Evolutionary conservation across 2,329 filamentous ascomycete species (phyloP).

Genomic region (Sporothrix pseudoabietina): DNA sequence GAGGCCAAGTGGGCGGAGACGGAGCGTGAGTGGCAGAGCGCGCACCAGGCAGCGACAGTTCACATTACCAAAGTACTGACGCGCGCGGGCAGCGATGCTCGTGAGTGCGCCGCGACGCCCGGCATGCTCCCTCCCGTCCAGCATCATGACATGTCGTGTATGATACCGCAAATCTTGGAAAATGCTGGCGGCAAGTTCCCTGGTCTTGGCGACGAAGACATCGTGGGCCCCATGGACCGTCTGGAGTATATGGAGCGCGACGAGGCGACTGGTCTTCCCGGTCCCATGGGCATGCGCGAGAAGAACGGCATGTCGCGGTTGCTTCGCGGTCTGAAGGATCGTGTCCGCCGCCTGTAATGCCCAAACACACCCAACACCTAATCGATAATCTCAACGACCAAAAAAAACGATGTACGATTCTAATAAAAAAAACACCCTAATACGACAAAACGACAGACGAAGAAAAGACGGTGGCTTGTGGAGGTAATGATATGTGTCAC

Average conservation of each 20-base stretch:
- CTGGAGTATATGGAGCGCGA: slow-evolving; percentile 43
- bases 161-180: slow-evolving; percentile 69
- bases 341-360: slow-evolving; percentile 25
- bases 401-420: not conserved
- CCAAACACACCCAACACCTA: not conserved
- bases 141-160: slow-evolving; percentile 61
- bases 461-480: not conserved
- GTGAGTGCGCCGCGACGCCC: slow-evolving; percentile 37
- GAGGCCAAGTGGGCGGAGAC: slow-evolving; percentile 86
- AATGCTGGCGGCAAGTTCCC: slow-evolving; percentile 79
- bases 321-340: slow-evolving; percentile 52
- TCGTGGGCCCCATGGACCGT: slow-evolving; percentile 86
- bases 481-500: slow-evolving; percentile 19
- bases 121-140: slow-evolving; percentile 41
- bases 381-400: not conserved
- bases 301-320: slow-evolving; percentile 43
- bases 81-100: slow-evolving; percentile 35
- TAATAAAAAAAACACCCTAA: not conserved
- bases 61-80: slow-evolving; percentile 43
- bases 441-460: not conserved
- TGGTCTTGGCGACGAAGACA: slow-evolving; percentile 83
- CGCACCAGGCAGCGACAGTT: slow-evolving; percentile 66
- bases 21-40: slow-evolving; percentile 71
- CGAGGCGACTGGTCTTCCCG: not conserved
- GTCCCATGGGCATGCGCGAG: slow-evolving; percentile 13